phyloP scores from a whole-genome alignment of 164 flowering plant genomes.

The Vitis riparia region DNA sequence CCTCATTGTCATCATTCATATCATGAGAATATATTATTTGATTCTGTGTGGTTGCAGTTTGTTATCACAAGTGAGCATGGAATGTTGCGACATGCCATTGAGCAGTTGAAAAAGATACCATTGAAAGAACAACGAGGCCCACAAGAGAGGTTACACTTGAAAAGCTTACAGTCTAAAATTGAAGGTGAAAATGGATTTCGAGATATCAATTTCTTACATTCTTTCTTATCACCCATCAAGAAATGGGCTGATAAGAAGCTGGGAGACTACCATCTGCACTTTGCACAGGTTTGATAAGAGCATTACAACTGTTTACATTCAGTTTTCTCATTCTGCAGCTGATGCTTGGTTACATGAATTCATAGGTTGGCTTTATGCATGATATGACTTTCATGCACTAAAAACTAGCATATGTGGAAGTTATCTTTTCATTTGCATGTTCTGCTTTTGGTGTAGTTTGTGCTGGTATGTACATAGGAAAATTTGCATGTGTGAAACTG shows the following conservation, averaged over 20 bases:
- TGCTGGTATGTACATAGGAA: no score
- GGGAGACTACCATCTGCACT: constrained; percentile 82
- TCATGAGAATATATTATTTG: not conserved
- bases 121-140: constrained; percentile 91
- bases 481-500: no score
- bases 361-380: no score
- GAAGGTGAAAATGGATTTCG: constrained; percentile 56
- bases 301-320: not conserved
- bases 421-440: no score
- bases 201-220: constrained; percentile 72
- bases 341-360: not conserved
- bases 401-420: no score
- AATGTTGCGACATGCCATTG: constrained; percentile 71
- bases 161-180: constrained; percentile 63
- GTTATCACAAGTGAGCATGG: constrained; percentile 77
- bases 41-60: constrained; percentile 48
- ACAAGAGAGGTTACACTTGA: constrained; percentile 83
- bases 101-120: constrained; percentile 79
- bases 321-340: not conserved
- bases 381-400: no score
- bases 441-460: no score
- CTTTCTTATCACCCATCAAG: constrained; percentile 79
- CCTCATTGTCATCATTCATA: not conserved
- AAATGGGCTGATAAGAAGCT: constrained; percentile 91
- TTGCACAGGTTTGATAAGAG: constrained; percentile 62